Percentiles rank a stretch among this genome's conserved stretches.
Evolutionary conservation across 1,139 yeast genomes (phyloP).

Genomic region (Martiniozyma asiatica): DNA sequence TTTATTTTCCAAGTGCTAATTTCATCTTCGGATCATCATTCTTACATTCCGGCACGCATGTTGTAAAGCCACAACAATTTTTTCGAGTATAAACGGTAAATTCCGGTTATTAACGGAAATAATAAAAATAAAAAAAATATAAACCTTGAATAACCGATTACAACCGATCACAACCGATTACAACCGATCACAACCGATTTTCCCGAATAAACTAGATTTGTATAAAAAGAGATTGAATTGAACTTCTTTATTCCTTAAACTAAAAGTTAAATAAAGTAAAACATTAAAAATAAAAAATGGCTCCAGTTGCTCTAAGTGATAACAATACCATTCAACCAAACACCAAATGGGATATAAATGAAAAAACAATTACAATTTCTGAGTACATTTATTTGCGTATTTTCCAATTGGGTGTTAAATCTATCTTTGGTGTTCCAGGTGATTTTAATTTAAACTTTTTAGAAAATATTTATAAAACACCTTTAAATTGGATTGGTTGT

Average conservation of each 20-base stretch:
- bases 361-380: constrained; percentile 17
- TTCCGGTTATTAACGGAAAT: too few species aligned
- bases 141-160: too few species aligned
- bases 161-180: too few species aligned
- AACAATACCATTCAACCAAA: background rate
- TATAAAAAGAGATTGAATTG: too few species aligned
- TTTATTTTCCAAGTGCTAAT: too few species aligned
- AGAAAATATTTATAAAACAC: constrained; percentile 40
- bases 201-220: too few species aligned
- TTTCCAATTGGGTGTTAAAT: constrained; percentile 18
- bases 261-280: background rate
- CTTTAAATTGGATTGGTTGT: constrained; percentile 44
- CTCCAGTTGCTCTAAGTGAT: constrained; percentile 1
- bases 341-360: background rate
- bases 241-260: background rate
- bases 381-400: constrained; percentile 22
- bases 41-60: too few species aligned
- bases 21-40: too few species aligned
- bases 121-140: too few species aligned
- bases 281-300: constrained; percentile 1
- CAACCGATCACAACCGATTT: too few species aligned
- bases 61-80: too few species aligned
- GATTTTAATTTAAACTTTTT: constrained; percentile 46
- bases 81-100: too few species aligned
- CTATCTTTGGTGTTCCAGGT: constrained; percentile 38